Evolutionary conservation across 1,139 yeast species (phyloP), one percentile per base, ranked within the genome.

Genomic region (Zygosaccharomyces pseudobailii): DNA sequence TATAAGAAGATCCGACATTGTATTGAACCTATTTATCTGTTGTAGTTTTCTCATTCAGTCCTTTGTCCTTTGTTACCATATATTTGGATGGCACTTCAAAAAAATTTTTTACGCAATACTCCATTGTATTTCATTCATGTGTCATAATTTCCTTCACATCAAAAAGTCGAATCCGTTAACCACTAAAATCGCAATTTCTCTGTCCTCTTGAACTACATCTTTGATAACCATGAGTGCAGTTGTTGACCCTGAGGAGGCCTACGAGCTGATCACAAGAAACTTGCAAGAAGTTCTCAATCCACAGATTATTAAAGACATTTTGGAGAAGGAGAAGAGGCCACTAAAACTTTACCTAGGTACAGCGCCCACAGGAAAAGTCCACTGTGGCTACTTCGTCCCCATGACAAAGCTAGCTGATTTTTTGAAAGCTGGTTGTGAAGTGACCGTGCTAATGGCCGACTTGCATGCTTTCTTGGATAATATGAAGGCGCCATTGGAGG

Each of bases 301-400:
- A 35, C 92, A 87, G 68, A 88, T 89, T 70, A 88, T 94, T 70
- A 85, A 86, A 66, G 78, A 88, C 62, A 80, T 89, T 31, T 74
- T 92, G 54, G 95, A 84, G 64, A 83, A 79, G 51, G 84, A 87
- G 63, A 79, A 88, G 60, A 79, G 95, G 56, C 90, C 96, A 5
- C 66, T 90, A 57, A 85, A 80, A 63, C 71, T 94, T 62, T 94
- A 94, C 80, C 94, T 97, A 98, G 97, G 97, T 54, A 83, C 90
- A 22, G 90, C 92, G 6, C 95, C 96, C 47, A 94, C 99, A 5
- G 99, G 99, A 42, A 87, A 81, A 69, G 97, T 97, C 40, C 99
- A 94, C 71, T 90, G 97, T 73, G 99, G 97, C 40, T 94, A 94
- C 77, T 89, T 92, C 67, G 98, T 92, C 36, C 94, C 97, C 46